These are phyloP conservation scores for Claviceps digitariae DNA, from an alignment of 2,329 filamentous ascomycete genomes.

Conservation along the genomic window DNA sequence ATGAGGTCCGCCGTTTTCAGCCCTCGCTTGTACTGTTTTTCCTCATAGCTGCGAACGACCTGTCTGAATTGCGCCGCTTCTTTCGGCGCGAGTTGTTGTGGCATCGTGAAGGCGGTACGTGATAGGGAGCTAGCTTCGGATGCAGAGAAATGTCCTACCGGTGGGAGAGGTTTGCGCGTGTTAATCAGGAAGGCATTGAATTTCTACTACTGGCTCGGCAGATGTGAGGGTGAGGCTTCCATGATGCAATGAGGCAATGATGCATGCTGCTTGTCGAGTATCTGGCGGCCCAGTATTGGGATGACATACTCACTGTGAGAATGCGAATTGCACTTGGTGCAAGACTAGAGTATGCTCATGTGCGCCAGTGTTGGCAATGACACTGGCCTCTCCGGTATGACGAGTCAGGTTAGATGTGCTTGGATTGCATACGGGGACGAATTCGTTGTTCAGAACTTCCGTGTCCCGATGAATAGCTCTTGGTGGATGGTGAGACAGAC, in stretches of 20 bases:
- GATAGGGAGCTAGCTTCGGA: neutral
- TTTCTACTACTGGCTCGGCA: neutral
- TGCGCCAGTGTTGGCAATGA: too few relatives aligned
- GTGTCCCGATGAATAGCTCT: neutral
- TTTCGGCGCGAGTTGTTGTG: conserved; percentile 66
- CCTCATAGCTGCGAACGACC: conserved; percentile 91
- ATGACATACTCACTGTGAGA: neutral
- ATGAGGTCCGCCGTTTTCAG: conserved; percentile 95
- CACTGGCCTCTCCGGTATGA: neutral
- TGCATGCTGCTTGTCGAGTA: neutral
- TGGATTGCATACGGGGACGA: neutral
- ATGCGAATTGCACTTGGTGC: neutral
- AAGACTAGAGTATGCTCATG: neutral
- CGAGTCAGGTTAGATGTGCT: neutral
- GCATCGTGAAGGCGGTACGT: conserved; percentile 36
- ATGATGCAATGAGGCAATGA: neutral
- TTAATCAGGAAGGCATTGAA: neutral
- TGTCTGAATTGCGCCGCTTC: conserved; percentile 89
- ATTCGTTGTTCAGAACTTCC: neutral
- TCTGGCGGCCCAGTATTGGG: neutral
- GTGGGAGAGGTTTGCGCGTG: neutral
- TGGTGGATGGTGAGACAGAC: neutral
- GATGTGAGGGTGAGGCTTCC: neutral
- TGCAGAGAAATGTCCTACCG: neutral
- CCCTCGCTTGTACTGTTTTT: conserved; percentile 93